These are phyloP conservation scores for Brassica cretica DNA, from an alignment of 345 rosid genomes.

Conservation along the genomic window DNA sequence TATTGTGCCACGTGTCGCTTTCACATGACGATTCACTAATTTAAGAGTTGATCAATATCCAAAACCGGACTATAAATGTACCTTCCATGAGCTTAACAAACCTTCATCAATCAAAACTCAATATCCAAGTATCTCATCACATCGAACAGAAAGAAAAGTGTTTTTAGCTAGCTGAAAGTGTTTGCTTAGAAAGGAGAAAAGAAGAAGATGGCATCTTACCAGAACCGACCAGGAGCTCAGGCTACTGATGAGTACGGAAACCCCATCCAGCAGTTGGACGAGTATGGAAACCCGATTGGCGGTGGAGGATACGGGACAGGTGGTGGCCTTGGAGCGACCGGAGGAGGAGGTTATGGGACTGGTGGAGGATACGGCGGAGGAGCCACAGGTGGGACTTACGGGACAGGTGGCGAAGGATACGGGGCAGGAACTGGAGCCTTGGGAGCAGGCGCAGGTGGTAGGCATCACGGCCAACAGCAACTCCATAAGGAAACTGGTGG, in stretches of 20 bases:
- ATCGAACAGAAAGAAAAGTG: background rate
- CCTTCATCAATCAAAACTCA: slow-evolving; percentile 15
- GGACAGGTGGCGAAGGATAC: slow-evolving; percentile 36
- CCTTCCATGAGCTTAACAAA: slow-evolving; percentile 3
- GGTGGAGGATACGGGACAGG: slow-evolving; percentile 18
- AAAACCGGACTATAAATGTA: slow-evolving; percentile 30
- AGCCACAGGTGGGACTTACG: slow-evolving; percentile 26
- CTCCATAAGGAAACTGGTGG: slow-evolving; percentile 25
- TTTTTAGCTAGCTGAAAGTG: background rate
- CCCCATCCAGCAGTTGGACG: slow-evolving; percentile 37
- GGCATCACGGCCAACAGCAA: slow-evolving; percentile 36
- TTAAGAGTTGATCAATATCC: slow-evolving; percentile 27
- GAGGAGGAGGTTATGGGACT: slow-evolving; percentile 13
- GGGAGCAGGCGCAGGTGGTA: slow-evolving; percentile 36
- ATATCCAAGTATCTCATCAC: slow-evolving; percentile 1
- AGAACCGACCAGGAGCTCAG: slow-evolving; percentile 39
- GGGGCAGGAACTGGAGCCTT: slow-evolving; percentile 34
- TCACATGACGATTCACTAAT: background rate
- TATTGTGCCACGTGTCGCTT: slow-evolving; percentile 15
- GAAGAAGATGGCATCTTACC: slow-evolving; percentile 37
- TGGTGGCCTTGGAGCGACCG: slow-evolving; percentile 26
- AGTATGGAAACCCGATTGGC: slow-evolving; percentile 39
- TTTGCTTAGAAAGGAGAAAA: slow-evolving; percentile 2
- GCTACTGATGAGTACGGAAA: slow-evolving; percentile 49
- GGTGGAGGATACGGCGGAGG: slow-evolving; percentile 25